Evolutionary conservation across 495 filamentous ascomycete genomes (phyloP), one percentile per base, ranked within the genome.

Genomic region (Xylaria palmicola): DNA sequence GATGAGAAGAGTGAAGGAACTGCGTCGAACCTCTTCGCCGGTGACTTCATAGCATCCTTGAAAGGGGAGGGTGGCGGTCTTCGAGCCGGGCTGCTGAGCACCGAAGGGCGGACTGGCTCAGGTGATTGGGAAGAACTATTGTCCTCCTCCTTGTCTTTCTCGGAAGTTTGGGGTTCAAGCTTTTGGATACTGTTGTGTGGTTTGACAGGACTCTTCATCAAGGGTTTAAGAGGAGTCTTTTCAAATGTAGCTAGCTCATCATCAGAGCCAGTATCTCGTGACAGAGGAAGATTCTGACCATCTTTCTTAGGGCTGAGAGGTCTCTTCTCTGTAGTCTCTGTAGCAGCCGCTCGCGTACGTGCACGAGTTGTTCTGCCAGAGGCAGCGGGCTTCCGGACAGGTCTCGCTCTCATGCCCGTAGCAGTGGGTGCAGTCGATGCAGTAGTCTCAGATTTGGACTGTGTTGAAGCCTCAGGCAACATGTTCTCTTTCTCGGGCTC

Each of bases 401-500:
- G 77, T 59, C 74, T 78, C 10, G 77, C 77, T 30, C 71, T 70
- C 55, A 80, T 68, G 7, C 77, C 77, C 1, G 72, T 76, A 24
- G 69, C 67, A 45, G 62, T 30, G n/a, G n/a, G n/a, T n/a, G n/a
- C n/a, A 13, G 57, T 43, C 22, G 72, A n/a, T n/a, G n/a, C 72
- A 29, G 71, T 45, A 0, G 69, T 55, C 59, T 75, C 76, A 29
- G 30, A 29, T 43, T 66, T 53, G 1, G 66, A 30, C 53, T 69
- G 74, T 17, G 58, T 64, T 13, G 68, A 59, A 4, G 62, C 56
- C n/a, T 66, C 27, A 7, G 77, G 77, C 19, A 69, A 53, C 9
- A 81, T 62, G 50, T 85, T 84, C 65, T 85, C 82, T 64, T 85
- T 83, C 68, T 83, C 81, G 0, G 81, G 80, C 56, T 83, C 82